A percentile compares a stretch with the other conserved stretches of the same genome.
These are phyloP conservation scores for Diplodia scrobiculata DNA, from an alignment of 2,329 filamentous ascomycete species.

Conservation along the genomic window DNA sequence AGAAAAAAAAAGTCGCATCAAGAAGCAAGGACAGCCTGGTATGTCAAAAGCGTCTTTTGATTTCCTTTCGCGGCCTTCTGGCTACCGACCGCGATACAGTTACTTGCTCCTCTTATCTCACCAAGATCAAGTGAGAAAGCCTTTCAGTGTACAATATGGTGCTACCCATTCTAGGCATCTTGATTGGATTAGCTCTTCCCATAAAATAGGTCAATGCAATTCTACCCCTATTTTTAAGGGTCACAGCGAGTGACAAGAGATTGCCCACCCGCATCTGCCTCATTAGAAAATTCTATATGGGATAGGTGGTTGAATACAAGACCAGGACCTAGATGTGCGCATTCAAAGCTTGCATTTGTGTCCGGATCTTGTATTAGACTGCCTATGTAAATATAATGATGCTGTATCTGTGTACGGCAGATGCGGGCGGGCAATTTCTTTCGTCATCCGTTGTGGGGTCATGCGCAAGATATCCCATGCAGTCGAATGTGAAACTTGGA, in stretches of 20 bases:
- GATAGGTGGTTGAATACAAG: too few relatives aligned
- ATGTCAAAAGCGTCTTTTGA: slow-evolving; percentile 25
- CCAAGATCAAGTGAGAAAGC: background rate
- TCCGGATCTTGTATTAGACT: too few relatives aligned
- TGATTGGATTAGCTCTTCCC: slow-evolving; percentile 6
- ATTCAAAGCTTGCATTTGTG: too few relatives aligned
- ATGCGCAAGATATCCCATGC: background rate
- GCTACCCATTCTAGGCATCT: background rate
- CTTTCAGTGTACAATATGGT: slow-evolving; percentile 4
- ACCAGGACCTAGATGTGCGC: too few relatives aligned
- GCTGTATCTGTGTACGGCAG: too few relatives aligned
- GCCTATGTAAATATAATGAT: too few relatives aligned
- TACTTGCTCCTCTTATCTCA: background rate
- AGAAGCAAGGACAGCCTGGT: slow-evolving; percentile 10
- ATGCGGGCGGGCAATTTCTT: too few relatives aligned
- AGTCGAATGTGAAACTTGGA: background rate
- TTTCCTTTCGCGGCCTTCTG: slow-evolving; percentile 1
- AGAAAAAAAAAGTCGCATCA: background rate
- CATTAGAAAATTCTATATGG: too few relatives aligned
- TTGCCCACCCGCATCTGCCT: too few relatives aligned
- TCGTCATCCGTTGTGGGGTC: background rate
- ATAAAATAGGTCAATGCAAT: slow-evolving; percentile 2
- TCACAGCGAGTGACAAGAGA: too few relatives aligned
- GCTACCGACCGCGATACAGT: slow-evolving; percentile 14
- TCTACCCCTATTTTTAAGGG: slow-evolving; percentile 8